phyloP scores from a whole-genome alignment of 2,329 filamentous ascomycete species.

The Cercospora beticola region DNA sequence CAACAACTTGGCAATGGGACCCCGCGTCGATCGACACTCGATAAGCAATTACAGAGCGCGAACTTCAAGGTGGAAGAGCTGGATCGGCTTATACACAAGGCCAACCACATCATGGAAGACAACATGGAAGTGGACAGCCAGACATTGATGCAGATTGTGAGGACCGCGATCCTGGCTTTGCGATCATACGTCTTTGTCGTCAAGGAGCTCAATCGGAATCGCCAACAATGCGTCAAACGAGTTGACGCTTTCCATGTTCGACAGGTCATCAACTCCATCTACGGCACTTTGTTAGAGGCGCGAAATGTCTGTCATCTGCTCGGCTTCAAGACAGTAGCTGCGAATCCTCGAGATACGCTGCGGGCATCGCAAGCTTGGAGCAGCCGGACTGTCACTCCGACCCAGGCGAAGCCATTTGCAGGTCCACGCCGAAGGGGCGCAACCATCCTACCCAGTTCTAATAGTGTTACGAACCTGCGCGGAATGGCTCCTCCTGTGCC shows the following conservation, averaged over 20 bases:
- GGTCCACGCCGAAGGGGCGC: slow-evolving; percentile 52
- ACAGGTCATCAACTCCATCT: slow-evolving; percentile 59
- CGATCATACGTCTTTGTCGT: slow-evolving; percentile 52
- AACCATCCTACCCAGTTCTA: slow-evolving; percentile 51
- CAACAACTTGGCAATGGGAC: slow-evolving; percentile 49
- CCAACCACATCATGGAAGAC: slow-evolving; percentile 52
- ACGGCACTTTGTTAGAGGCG: slow-evolving; percentile 58
- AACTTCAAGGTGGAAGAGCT: slow-evolving; percentile 57
- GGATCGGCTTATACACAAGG: slow-evolving; percentile 46
- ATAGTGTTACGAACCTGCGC: slow-evolving; percentile 35
- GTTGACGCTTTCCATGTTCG: slow-evolving; percentile 59
- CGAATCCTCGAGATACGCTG: slow-evolving; percentile 26
- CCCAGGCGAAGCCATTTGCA: slow-evolving; percentile 46
- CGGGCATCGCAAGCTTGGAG: slow-evolving; percentile 35
- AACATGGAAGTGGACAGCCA: slow-evolving; percentile 46
- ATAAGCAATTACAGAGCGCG: slow-evolving; percentile 57
- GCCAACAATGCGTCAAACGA: slow-evolving; percentile 54
- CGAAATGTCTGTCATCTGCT: slow-evolving; percentile 59
- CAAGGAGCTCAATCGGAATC: slow-evolving; percentile 50
- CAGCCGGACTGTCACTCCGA: slow-evolving; percentile 46
- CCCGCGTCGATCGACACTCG: slow-evolving; percentile 49
- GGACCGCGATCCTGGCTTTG: slow-evolving; percentile 52
- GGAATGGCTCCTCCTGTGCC: slow-evolving; percentile 44
- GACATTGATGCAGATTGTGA: slow-evolving; percentile 41
- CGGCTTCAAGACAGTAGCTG: slow-evolving; percentile 42